phyloP scores from a whole-genome alignment of 805 yeast species.

The Myxozyma sirexii region DNA sequence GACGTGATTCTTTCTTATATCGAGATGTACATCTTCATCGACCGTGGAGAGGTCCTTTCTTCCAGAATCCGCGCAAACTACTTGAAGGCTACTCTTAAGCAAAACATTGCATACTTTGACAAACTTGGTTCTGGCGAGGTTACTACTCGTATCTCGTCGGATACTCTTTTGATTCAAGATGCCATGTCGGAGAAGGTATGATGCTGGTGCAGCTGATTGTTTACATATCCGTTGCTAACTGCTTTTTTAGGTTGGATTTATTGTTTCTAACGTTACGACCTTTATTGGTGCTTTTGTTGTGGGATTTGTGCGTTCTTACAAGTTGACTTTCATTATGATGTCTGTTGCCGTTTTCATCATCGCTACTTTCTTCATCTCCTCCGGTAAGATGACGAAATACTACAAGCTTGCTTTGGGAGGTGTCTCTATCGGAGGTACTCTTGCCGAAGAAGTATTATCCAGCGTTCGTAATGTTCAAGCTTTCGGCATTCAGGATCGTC shows the following conservation, averaged over 20 bases:
- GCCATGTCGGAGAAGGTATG: slow-evolving; percentile 47
- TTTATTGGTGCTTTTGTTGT: slow-evolving; percentile 47
- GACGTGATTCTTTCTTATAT: slow-evolving; percentile 36
- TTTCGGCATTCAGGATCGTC: slow-evolving; percentile 46
- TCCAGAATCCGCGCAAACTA: slow-evolving; percentile 46
- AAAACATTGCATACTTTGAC: slow-evolving; percentile 49
- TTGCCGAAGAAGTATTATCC: slow-evolving; percentile 48
- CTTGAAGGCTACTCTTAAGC: slow-evolving; percentile 45
- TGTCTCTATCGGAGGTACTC: slow-evolving; percentile 37
- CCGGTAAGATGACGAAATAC: slow-evolving; percentile 39
- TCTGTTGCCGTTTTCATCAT: slow-evolving; percentile 43
- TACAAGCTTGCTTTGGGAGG: slow-evolving; percentile 32
- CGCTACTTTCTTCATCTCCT: slow-evolving; percentile 40
- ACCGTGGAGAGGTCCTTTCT: slow-evolving; percentile 48
- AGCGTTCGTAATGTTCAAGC: slow-evolving; percentile 49
- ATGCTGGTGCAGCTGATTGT: background rate
- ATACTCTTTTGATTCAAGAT: slow-evolving; percentile 47
- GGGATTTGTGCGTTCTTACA: slow-evolving; percentile 45
- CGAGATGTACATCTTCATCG: slow-evolving; percentile 44
- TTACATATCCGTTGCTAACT: slow-evolving; percentile 39
- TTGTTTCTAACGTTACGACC: slow-evolving; percentile 46
- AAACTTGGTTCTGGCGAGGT: slow-evolving; percentile 49
- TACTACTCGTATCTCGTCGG: slow-evolving; percentile 50
- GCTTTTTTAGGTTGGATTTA: slow-evolving; percentile 38
- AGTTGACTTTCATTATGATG: slow-evolving; percentile 44